Percentiles rank a stretch among this genome's conserved stretches.
Conservation (phyloP, 768 basidiomycete species). For the Lactarius evosmus region DNA sequence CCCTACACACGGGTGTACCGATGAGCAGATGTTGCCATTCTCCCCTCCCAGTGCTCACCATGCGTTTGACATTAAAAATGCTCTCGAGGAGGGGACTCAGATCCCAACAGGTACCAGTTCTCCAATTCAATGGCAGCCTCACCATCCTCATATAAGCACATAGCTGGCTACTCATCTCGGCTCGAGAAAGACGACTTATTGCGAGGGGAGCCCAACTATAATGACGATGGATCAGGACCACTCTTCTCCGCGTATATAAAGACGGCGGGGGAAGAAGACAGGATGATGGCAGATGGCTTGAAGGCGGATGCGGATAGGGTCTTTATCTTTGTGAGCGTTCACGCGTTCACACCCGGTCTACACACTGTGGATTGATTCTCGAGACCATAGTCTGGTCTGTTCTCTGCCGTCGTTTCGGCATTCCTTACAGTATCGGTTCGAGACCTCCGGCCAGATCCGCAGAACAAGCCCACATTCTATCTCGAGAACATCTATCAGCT, state of each 20-base stretch:
- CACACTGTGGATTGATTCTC: neutral
- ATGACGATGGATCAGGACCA: neutral
- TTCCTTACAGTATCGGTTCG: neutral
- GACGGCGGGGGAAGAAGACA: neutral
- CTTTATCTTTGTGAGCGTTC: neutral
- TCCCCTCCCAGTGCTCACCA: no score
- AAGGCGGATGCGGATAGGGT: neutral
- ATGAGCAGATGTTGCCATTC: no score
- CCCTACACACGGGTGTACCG: no score
- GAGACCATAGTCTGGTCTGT: neutral
- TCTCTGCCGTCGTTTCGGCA: neutral
- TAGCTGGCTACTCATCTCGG: no score
- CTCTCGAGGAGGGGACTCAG: no score
- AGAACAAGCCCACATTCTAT: neutral
- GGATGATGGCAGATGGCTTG: neutral
- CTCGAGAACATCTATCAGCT: neutral
- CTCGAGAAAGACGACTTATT: neutral
- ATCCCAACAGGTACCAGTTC: no score
- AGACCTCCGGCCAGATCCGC: neutral
- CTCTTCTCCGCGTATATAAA: neutral
- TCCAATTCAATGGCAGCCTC: no score
- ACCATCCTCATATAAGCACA: no score
- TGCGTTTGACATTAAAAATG: no score
- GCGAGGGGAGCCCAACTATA: neutral
- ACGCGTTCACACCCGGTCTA: neutral